A percentile compares a stretch with the other conserved stretches of the same genome.
These are phyloP conservation scores for Tardiomyces digboiensis DNA, from an alignment of 1,139 yeast species.

Conservation along the genomic window DNA sequence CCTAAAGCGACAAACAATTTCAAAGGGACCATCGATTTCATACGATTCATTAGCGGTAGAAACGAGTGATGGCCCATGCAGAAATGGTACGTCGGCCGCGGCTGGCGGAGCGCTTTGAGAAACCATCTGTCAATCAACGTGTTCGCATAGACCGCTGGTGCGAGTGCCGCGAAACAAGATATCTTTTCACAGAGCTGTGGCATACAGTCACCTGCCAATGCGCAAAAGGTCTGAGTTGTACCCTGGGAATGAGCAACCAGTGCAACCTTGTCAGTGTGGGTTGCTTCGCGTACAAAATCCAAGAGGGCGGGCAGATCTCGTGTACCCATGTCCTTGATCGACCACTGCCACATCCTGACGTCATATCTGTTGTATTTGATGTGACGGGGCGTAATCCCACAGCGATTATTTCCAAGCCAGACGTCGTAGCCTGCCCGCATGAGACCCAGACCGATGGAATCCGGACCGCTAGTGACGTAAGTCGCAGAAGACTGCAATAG, in stretches of 20 bases:
- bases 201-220: slow-evolving; percentile 40
- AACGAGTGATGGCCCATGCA: slow-evolving; percentile 40
- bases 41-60: slow-evolving; percentile 23
- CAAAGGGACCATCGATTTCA: slow-evolving; percentile 31
- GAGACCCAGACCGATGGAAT: slow-evolving; percentile 57
- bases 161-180: slow-evolving; percentile 62
- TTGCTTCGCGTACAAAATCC: slow-evolving; percentile 42
- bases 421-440: slow-evolving; percentile 67
- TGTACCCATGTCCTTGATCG: slow-evolving; percentile 66
- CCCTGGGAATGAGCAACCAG: slow-evolving; percentile 90
- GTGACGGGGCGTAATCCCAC: slow-evolving; percentile 72
- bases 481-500: slow-evolving; percentile 82
- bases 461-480: slow-evolving; percentile 65
- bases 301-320: slow-evolving; percentile 70
- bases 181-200: slow-evolving; percentile 38
- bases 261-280: slow-evolving; percentile 39
- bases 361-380: slow-evolving; percentile 34
- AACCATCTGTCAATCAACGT: slow-evolving; percentile 46
- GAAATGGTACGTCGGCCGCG: slow-evolving; percentile 20
- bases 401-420: slow-evolving; percentile 90
- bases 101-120: slow-evolving; percentile 32
- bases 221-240: slow-evolving; percentile 71
- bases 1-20: slow-evolving; percentile 51
- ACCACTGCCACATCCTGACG: slow-evolving; percentile 65
- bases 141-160: slow-evolving; percentile 92